These are phyloP conservation scores for Plantago elongata DNA, from an alignment of 257 asterid genomes.

Conservation along the genomic window DNA sequence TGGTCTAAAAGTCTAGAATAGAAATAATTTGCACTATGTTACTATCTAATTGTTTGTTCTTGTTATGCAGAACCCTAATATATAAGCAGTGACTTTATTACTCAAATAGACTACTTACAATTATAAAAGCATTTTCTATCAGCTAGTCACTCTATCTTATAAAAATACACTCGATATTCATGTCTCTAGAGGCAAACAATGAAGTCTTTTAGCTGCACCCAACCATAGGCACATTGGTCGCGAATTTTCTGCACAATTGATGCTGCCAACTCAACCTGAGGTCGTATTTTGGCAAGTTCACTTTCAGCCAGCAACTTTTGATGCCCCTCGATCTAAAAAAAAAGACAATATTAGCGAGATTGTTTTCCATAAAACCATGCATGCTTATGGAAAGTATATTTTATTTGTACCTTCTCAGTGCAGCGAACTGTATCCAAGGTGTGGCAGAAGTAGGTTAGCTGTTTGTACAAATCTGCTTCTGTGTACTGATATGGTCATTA, in stretches of 20 bases:
- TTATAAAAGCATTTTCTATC: no score
- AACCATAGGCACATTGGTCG: slow-evolving; percentile 73
- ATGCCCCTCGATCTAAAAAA: slow-evolving; percentile 53
- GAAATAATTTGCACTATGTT: no score
- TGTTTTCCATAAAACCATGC: background rate
- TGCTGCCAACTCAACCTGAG: slow-evolving; percentile 64
- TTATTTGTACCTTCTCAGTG: slow-evolving; percentile 54
- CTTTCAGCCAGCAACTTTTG: slow-evolving; percentile 49
- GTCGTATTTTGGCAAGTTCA: slow-evolving; percentile 58
- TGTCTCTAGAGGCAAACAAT: slow-evolving; percentile 19
- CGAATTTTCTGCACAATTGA: slow-evolving; percentile 61
- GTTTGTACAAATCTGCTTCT: slow-evolving; percentile 86
- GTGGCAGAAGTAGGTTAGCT: slow-evolving; percentile 76
- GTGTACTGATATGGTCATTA: slow-evolving; percentile 46
- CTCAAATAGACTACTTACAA: no score
- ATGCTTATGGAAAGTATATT: background rate
- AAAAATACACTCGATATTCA: background rate
- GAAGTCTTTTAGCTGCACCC: slow-evolving; percentile 68
- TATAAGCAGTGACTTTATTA: no score
- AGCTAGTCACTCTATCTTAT: no score
- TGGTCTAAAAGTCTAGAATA: no score
- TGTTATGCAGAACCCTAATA: no score
- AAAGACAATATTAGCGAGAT: background rate
- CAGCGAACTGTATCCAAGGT: slow-evolving; percentile 69
- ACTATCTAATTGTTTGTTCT: no score